Percentiles rank a stretch among this genome's conserved stretches.
Conservation (phyloP, 495 filamentous ascomycete species). For the Wilcoxina mikolae region DNA sequence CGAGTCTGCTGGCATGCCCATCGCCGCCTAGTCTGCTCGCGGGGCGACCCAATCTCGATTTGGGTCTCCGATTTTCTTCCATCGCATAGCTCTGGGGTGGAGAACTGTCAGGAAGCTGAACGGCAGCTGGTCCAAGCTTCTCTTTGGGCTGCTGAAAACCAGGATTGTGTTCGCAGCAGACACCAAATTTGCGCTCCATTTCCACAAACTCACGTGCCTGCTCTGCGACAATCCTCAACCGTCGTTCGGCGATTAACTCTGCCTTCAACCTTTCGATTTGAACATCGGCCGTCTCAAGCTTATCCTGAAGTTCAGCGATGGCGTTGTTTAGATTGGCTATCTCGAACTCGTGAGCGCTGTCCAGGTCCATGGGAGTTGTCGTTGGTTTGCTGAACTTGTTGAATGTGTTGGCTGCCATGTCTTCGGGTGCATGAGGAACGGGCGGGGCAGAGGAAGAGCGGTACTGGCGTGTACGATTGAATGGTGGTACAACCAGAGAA, state of each 20-base stretch:
- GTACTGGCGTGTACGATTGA: slow-evolving; percentile 16
- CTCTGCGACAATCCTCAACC: slow-evolving; percentile 20
- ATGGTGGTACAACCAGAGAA: slow-evolving; percentile 14
- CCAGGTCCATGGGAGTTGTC: background rate
- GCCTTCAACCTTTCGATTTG: slow-evolving; percentile 17
- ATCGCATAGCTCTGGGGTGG: background rate
- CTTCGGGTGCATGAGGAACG: slow-evolving; percentile 8
- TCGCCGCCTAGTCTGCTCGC: slow-evolving; percentile 8
- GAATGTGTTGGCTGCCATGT: background rate
- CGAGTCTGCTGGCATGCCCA: slow-evolving; percentile 3
- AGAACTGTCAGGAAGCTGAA: slow-evolving; percentile 17
- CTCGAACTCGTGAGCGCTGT: background rate
- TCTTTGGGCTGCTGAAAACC: slow-evolving; percentile 5
- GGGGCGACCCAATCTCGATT: slow-evolving; percentile 10
- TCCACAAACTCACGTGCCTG: slow-evolving; percentile 24
- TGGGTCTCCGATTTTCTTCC: slow-evolving; percentile 6
- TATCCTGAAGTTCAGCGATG: slow-evolving; percentile 19
- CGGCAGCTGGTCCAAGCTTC: slow-evolving; percentile 9
- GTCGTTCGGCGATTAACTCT: slow-evolving; percentile 16
- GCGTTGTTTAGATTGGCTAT: slow-evolving; percentile 16
- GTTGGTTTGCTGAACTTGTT: slow-evolving; percentile 15
- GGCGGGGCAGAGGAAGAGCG: slow-evolving; percentile 25
- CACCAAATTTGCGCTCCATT: slow-evolving; percentile 25
- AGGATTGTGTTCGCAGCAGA: slow-evolving; percentile 22
- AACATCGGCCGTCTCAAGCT: slow-evolving; percentile 19